Percentiles rank a stretch among this genome's conserved stretches.
phyloP scores from a whole-genome alignment of 2,329 filamentous ascomycete genomes.

The Neofusicoccum sp. region DNA sequence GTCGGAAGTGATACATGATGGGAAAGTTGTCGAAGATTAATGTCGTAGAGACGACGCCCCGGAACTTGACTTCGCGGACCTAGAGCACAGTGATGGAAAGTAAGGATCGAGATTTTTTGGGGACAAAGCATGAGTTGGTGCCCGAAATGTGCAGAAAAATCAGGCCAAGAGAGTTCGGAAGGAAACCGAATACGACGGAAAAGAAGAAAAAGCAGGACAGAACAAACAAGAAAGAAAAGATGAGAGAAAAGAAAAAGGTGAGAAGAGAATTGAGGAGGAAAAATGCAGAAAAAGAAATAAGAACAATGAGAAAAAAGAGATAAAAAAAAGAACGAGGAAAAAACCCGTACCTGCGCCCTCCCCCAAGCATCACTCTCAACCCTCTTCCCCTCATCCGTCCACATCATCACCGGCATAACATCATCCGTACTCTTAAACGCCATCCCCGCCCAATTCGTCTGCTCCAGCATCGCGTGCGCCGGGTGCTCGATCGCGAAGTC shows the following conservation, averaged over 20 bases:
- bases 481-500: background rate
- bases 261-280: background rate
- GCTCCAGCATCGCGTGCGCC: slow-evolving; percentile 6
- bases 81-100: too few species aligned
- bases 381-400: slow-evolving; percentile 1
- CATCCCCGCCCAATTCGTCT: slow-evolving; percentile 1
- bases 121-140: too few species aligned
- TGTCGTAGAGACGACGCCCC: slow-evolving; percentile 31
- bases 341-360: background rate
- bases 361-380: background rate
- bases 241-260: background rate
- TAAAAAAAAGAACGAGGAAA: background rate
- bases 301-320: background rate
- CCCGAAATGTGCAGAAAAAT: too few species aligned
- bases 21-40: slow-evolving; percentile 36
- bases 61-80: slow-evolving; percentile 30
- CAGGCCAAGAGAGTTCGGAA: too few species aligned
- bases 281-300: too few species aligned
- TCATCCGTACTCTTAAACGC: background rate
- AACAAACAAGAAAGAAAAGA: background rate
- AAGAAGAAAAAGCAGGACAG: background rate
- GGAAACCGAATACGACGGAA: background rate
- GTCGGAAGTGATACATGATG: slow-evolving; percentile 36
- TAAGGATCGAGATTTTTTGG: too few species aligned
- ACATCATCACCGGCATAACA: background rate